Evolutionary conservation across 768 basidiomycete species (phyloP), one percentile per base, ranked within the genome.

Genomic region (Fistulinella prunicolor): DNA sequence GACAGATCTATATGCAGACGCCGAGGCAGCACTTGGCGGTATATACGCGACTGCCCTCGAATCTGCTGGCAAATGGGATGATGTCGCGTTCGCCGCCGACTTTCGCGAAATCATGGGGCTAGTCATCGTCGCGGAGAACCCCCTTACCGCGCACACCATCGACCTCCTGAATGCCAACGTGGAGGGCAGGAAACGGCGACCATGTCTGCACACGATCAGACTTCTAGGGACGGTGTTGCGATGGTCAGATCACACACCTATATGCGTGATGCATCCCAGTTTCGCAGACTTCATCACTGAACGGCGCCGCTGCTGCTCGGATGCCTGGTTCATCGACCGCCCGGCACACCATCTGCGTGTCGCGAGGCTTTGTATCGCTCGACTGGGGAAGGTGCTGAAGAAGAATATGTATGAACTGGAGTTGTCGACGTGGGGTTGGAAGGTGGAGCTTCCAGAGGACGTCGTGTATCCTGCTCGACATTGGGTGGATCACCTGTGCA

Each of bases 281-380:
- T 67, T 70, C 20, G 53, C 51, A 6, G 69, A 71, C 42, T 70
- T 71, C 34, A 53, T 70, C 30, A 63, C 63, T 21, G 60, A 70
- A 40, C 48, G 20, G 38, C 51, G 57, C 20, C 57, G 70, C 9
- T 70, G 65, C 37, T 52, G 55, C 4, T 58, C 54, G 7, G 59
- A 64, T 16, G 53, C 44, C 1, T 66, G 66, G 61, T 67, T 58
- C 17, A 61, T 70, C 30, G 59, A 71, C 37, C 55, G 46, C 8
- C 37, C 37, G 4, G 41, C 32, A 16, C 59, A 65, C 24, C 53
- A 59, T 40, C 46, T 58, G 12, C 56, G 57, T 1, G 40, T 60
- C 10, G 65, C 67, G 3, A 44, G 42, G 34, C 59, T 63, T 23
- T 67, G 67, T 29, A 50, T 67, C 4, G 44, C 49, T 17, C 53